Conservation (phyloP, 371 early-diverging fungal species). For the Haplosporangium sp. region DNA sequence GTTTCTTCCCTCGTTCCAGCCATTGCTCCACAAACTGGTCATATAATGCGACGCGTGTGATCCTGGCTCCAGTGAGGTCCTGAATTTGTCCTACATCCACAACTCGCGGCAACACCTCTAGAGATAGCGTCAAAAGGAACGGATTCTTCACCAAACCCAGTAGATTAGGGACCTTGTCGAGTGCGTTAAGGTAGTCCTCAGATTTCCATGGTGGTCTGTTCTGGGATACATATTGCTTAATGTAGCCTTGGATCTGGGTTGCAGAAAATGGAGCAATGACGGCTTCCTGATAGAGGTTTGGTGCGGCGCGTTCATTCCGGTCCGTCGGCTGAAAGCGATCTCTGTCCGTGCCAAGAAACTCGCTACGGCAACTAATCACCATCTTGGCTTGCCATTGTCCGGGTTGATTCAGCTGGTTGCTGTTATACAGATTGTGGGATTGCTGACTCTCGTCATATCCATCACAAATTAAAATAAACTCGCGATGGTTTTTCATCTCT, state of each 20-base stretch:
- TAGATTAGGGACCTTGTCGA: background rate
- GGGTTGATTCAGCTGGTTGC: constrained; percentile 8
- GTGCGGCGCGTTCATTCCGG: background rate
- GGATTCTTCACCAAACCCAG: background rate
- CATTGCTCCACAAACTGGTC: constrained; percentile 7
- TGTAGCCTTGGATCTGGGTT: background rate
- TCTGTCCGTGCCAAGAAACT: no score
- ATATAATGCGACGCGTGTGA: constrained; percentile 1
- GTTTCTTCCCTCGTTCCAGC: constrained; percentile 8
- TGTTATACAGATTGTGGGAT: constrained; percentile 1
- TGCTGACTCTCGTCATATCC: constrained; percentile 16
- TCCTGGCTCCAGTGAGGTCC: background rate
- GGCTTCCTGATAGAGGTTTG: background rate
- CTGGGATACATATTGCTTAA: background rate
- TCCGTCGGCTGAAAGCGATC: background rate
- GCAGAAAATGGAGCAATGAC: background rate
- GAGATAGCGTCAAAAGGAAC: background rate
- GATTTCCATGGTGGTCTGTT: background rate
- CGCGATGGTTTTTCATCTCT: constrained; percentile 7
- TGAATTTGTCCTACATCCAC: background rate
- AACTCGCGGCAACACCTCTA: background rate
- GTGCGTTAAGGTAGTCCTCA: background rate
- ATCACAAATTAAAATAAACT: constrained; percentile 20
- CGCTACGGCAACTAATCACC: constrained; percentile 21
- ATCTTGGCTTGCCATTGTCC: constrained; percentile 5